Percentiles rank a stretch among this genome's conserved stretches.
These are phyloP conservation scores for Physcia stellaris DNA, from an alignment of 495 filamentous ascomycete genomes.

Conservation along the genomic window DNA sequence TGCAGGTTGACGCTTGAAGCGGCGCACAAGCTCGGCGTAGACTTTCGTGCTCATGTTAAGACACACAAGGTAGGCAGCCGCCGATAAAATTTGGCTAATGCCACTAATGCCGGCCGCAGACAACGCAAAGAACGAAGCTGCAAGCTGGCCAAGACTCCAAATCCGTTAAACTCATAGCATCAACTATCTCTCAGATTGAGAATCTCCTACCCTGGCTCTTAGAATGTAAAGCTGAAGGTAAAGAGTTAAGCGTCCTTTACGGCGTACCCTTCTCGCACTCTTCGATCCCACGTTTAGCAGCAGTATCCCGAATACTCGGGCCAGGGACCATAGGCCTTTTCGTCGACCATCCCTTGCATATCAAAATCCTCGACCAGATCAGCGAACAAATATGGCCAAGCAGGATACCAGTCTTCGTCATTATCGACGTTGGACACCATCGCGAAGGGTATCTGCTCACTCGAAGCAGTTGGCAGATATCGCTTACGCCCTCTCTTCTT, in stretches of 20 bases:
- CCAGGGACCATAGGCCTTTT: slow-evolving; percentile 46
- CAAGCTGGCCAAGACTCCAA: too few relatives aligned
- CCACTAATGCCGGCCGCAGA: too few relatives aligned
- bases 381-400: too few relatives aligned
- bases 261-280: slow-evolving; percentile 59
- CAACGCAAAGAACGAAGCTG: too few relatives aligned
- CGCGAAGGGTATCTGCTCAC: slow-evolving; percentile 52
- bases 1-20: too few relatives aligned
- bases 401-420: slow-evolving; percentile 49
- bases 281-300: slow-evolving; percentile 40
- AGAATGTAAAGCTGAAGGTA: slow-evolving; percentile 35
- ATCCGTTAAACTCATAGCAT: slow-evolving; percentile 67
- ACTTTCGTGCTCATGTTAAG: too few relatives aligned
- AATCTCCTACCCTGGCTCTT: slow-evolving; percentile 46
- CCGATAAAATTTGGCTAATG: too few relatives aligned
- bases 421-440: slow-evolving; percentile 65
- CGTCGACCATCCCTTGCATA: slow-evolving; percentile 47
- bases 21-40: too few relatives aligned
- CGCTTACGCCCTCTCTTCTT: slow-evolving; percentile 25
- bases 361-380: slow-evolving; percentile 24
- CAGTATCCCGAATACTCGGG: slow-evolving; percentile 35
- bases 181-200: slow-evolving; percentile 69
- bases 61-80: too few relatives aligned
- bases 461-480: slow-evolving; percentile 34
- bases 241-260: slow-evolving; percentile 48